Conservation (phyloP, 164 flowering plant genomes). For the Aristolochia californica region DNA sequence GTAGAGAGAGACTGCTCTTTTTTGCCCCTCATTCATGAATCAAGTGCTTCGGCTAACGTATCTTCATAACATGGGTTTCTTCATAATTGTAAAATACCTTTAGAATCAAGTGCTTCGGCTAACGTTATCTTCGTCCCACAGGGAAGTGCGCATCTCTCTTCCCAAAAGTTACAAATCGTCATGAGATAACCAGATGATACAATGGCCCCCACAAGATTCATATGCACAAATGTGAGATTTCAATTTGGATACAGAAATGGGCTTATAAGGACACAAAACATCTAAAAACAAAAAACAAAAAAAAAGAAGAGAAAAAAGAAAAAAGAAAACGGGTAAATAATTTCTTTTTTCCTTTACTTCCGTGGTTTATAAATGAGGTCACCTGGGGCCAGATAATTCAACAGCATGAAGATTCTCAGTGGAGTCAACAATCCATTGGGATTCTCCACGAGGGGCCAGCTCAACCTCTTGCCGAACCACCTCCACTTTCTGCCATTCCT, state of each 20-base stretch:
- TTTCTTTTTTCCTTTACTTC: constrained; percentile 15
- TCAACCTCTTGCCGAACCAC: constrained; percentile 72
- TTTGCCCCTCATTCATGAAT: too few relatives aligned
- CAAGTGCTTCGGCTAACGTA: too few relatives aligned
- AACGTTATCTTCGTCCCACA: too few relatives aligned
- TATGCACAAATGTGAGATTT: constrained; percentile 37
- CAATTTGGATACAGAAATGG: constrained; percentile 23
- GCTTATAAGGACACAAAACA: constrained; percentile 12
- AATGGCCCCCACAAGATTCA: constrained; percentile 28
- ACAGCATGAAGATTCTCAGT: constrained; percentile 70
- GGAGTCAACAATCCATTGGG: constrained; percentile 81
- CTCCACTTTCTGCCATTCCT: constrained; percentile 94
- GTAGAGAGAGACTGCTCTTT: too few relatives aligned
- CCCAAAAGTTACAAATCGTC: constrained; percentile 12
- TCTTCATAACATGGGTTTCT: too few relatives aligned
- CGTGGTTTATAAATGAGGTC: constrained; percentile 14
- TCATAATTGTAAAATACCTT: too few relatives aligned
- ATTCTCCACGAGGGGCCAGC: constrained; percentile 39
- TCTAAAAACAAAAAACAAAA: background rate
- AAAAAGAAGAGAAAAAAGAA: background rate
- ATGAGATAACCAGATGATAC: constrained; percentile 21
- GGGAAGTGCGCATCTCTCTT: background rate
- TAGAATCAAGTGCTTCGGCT: too few relatives aligned
- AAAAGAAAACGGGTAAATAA: constrained; percentile 15
- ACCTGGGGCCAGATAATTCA: constrained; percentile 87